Percentiles rank a stretch among this genome's conserved stretches.
phyloP scores from a whole-genome alignment of 192 early-diverging fungal species.

The Podila horticola region DNA sequence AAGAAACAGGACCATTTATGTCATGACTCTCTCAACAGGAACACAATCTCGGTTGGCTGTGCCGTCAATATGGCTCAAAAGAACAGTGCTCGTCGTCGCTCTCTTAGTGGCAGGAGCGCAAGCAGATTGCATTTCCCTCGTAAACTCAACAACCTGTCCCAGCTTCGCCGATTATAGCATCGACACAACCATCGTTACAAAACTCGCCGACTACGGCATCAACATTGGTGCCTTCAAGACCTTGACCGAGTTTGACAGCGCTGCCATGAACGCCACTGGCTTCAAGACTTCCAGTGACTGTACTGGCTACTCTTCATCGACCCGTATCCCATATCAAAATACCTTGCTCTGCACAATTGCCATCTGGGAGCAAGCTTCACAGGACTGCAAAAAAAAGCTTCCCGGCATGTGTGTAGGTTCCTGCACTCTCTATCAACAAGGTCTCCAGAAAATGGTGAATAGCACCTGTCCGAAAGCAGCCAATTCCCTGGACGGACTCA shows the following conservation, averaged over 20 bases:
- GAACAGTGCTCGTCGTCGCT: constrained; percentile 6
- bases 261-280: constrained; percentile 24
- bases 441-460: constrained; percentile 4
- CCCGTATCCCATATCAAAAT: constrained; percentile 34
- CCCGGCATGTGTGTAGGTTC: constrained; percentile 18
- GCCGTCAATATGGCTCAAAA: not conserved
- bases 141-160: constrained; percentile 24
- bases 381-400: not conserved
- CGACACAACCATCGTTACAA: constrained; percentile 7
- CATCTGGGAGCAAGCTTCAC: not conserved
- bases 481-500: not conserved
- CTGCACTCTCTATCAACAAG: constrained; percentile 25
- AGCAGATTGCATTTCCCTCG: constrained; percentile 27
- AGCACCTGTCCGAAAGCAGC: constrained; percentile 12
- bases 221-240: constrained; percentile 19
- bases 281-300: constrained; percentile 22
- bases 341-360: constrained; percentile 31
- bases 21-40: not conserved
- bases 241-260: constrained; percentile 23
- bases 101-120: constrained; percentile 20
- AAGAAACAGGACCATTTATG: not conserved
- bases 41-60: not conserved
- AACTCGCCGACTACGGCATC: not conserved
- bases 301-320: constrained; percentile 14
- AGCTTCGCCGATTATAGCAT: constrained; percentile 7